Evolutionary conservation across 495 filamentous ascomycete genomes (phyloP), one percentile per base, ranked within the genome.

Genomic region (Neurospora intermedia): DNA sequence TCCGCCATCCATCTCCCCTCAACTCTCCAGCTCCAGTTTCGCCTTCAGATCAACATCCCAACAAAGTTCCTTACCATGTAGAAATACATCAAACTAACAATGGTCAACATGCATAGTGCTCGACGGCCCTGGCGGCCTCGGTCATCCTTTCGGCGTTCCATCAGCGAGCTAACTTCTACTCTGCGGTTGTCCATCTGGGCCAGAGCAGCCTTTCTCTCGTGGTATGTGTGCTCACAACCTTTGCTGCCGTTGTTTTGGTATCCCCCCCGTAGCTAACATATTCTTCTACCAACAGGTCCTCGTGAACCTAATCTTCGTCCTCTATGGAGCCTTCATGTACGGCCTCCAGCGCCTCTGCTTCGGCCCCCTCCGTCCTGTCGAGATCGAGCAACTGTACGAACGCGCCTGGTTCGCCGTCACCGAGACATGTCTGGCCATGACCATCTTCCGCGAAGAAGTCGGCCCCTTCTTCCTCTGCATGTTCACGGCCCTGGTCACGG

Each of bases 401-500:
- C 96, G 94, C 80, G 93, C 91, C 48, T 99, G 96, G 96, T 97
- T 97, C 79, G 94, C 95, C 69, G 90, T 99, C 48, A 97, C 94
- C 31, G 96, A 99, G 81, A 98, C 96, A 75, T 94, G 93, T 80
- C 87, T 99, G 48, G 96, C 96, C 18, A 98, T 98, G 95, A 97
- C 95, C n/a, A 97, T 97, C 75, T 99, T 99, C 80, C 88, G 96
- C 27, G 96, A 97, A 71, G 93, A 97, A 79, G 88, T 98, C 42
- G 96, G 97, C 66, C 91, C 89, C 39, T 96, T 93, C 89, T 97
- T 98, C 77, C 82, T 98, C 70, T 88, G 96, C 75, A 98, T 98
- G 95, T 98, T 98, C 78, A 92, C 96, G 18, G 89, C 89, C 43
- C 86, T 98, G n/a, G 86, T 98, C 66, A 92, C 92, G 39, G 94